phyloP scores from a whole-genome alignment of 192 early-diverging fungal species.

The Backusella tarrabulga region DNA sequence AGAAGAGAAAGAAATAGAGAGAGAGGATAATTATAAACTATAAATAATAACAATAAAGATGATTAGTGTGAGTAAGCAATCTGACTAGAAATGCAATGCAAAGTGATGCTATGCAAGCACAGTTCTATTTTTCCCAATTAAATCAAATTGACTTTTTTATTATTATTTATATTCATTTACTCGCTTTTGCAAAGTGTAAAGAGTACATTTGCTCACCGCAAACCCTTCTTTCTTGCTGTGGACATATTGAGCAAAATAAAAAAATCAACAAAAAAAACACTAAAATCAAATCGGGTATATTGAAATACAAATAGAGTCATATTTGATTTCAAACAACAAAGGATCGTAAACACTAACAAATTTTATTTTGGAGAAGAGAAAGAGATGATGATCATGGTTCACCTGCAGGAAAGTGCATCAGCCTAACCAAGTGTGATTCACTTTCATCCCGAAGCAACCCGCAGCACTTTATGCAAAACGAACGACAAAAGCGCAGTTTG shows the following conservation, averaged over 20 bases:
- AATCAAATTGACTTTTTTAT: not conserved
- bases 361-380: not conserved
- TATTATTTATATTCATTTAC: not conserved
- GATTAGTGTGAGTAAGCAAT: not conserved
- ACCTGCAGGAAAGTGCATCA: not conserved
- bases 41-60: not conserved
- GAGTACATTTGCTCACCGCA: not conserved
- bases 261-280: not conserved
- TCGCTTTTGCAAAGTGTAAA: not conserved
- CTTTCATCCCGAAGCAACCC: too few relatives aligned
- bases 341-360: not conserved
- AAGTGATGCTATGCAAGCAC: not conserved
- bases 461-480: too few relatives aligned
- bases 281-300: not conserved
- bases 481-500: too few relatives aligned
- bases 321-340: not conserved
- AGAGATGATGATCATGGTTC: not conserved
- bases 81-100: constrained; percentile 7
- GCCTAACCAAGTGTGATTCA: not conserved
- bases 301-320: not conserved
- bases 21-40: not conserved
- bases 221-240: too few relatives aligned
- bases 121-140: not conserved
- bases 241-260: not conserved
- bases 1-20: not conserved